Evolutionary conservation across 225 moss, liverwort and hornwort genomes (phyloP).

Genomic region (Marchantia polymorpha): DNA sequence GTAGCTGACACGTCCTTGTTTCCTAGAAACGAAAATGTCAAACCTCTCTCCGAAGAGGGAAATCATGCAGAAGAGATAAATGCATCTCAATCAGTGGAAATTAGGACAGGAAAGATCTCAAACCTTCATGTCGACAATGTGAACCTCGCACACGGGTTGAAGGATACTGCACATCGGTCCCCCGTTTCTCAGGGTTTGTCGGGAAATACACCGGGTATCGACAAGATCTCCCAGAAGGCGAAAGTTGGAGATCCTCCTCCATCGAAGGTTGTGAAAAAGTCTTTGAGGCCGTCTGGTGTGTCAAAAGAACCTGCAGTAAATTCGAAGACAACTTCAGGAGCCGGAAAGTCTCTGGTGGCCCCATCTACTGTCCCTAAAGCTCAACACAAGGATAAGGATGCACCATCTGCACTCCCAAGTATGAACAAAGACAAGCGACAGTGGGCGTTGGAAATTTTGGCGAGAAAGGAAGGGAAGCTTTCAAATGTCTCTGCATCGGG

Average conservation of each 20-base stretch:
- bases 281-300: not conserved
- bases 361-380: not conserved
- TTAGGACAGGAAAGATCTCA: not conserved
- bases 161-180: not conserved
- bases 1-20: constrained; percentile 94
- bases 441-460: constrained; percentile 94
- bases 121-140: constrained; percentile 4
- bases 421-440: constrained; percentile 89
- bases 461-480: constrained; percentile 72
- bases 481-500: constrained; percentile 48
- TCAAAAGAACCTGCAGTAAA: constrained; percentile 5
- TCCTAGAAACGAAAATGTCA: constrained; percentile 72
- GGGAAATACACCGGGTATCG: not conserved
- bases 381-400: constrained; percentile 2
- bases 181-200: not conserved
- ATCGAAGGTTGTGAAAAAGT: constrained; percentile 7
- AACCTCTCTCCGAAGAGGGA: constrained; percentile 55
- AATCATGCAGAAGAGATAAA: constrained; percentile 12
- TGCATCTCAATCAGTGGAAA: constrained; percentile 19
- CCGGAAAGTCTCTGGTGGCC: constrained; percentile 2
- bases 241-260: constrained; percentile 3
- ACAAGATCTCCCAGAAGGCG: not conserved
- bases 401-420: constrained; percentile 26
- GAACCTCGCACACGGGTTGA: not conserved
- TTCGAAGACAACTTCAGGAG: constrained; percentile 3